phyloP scores from a whole-genome alignment of 192 early-diverging fungal genomes.

The Piromyces finnis region DNA sequence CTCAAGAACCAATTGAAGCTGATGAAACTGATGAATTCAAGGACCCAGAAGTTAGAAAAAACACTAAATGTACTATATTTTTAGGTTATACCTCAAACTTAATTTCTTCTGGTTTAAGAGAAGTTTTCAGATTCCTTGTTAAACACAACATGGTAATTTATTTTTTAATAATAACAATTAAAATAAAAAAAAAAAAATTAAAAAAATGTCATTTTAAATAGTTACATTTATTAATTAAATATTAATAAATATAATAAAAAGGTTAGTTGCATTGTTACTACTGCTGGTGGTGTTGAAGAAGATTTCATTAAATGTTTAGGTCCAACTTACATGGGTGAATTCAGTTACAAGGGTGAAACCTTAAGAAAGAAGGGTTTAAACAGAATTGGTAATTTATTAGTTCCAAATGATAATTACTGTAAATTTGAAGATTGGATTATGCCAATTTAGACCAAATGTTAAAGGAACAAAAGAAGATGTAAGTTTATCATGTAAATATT shows the following conservation, averaged over 20 bases:
- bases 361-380: conserved; percentile 82
- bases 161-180: too few relatives aligned
- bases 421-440: conserved; percentile 98
- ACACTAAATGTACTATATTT: conserved; percentile 88
- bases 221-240: neutral
- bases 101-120: conserved; percentile 84
- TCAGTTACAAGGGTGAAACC: conserved; percentile 50
- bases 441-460: conserved; percentile 87
- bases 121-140: conserved; percentile 74
- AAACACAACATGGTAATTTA: conserved; percentile 58
- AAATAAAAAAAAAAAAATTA: neutral
- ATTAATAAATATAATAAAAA: neutral
- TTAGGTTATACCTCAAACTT: conserved; percentile 96
- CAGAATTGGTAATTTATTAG: conserved; percentile 89
- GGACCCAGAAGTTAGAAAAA: conserved; percentile 37
- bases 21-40: conserved; percentile 34
- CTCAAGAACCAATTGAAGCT: conserved; percentile 59
- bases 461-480: conserved; percentile 67
- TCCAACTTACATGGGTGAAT: conserved; percentile 69
- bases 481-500: too few relatives aligned
- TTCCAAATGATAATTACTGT: conserved; percentile 98
- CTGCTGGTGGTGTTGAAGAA: conserved; percentile 92
- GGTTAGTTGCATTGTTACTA: conserved; percentile 74
- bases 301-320: conserved; percentile 96
- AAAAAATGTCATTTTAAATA: neutral